Percentiles rank a stretch among this genome's conserved stretches.
phyloP scores from a whole-genome alignment of 2,329 filamentous ascomycete genomes.

The Triangularia verruculosa region DNA sequence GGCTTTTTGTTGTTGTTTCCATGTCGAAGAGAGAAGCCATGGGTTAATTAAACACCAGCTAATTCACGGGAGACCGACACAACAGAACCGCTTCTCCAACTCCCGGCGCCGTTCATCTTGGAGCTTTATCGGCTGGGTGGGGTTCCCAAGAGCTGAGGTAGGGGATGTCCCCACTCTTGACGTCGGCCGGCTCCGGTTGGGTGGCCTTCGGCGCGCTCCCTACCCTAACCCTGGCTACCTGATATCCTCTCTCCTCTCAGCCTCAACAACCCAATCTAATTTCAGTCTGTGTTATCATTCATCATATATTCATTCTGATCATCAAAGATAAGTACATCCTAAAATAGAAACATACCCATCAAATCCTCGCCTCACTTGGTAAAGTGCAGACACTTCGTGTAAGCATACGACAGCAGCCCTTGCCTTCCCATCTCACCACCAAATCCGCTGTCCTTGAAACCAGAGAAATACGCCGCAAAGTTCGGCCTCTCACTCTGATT shows the following conservation, averaged over 20 bases:
- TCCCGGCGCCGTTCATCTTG: background rate
- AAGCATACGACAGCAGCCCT: constrained; percentile 33
- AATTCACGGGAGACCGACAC: background rate
- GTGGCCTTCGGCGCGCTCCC: background rate
- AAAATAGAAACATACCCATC: no score
- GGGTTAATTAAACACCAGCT: background rate
- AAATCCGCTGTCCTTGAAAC: constrained; percentile 34
- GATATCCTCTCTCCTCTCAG: background rate
- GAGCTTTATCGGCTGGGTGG: background rate
- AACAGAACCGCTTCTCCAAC: background rate
- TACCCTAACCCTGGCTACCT: background rate
- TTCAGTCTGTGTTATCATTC: no score
- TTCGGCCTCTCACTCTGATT: constrained; percentile 41
- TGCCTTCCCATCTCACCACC: constrained; percentile 36
- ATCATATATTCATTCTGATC: no score
- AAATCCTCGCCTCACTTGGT: constrained; percentile 22
- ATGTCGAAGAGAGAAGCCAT: background rate
- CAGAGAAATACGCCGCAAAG: constrained; percentile 32
- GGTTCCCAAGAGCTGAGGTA: background rate
- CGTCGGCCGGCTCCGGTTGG: background rate
- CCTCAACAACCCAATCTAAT: no score
- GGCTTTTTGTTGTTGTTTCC: no score
- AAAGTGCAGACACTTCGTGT: constrained; percentile 34
- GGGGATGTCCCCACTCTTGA: background rate
- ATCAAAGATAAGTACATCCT: no score